Percentiles rank a stretch among this genome's conserved stretches.
Conservation (phyloP, 2,329 filamentous ascomycete species). For the Lasiodiplodia hormozganensis region DNA sequence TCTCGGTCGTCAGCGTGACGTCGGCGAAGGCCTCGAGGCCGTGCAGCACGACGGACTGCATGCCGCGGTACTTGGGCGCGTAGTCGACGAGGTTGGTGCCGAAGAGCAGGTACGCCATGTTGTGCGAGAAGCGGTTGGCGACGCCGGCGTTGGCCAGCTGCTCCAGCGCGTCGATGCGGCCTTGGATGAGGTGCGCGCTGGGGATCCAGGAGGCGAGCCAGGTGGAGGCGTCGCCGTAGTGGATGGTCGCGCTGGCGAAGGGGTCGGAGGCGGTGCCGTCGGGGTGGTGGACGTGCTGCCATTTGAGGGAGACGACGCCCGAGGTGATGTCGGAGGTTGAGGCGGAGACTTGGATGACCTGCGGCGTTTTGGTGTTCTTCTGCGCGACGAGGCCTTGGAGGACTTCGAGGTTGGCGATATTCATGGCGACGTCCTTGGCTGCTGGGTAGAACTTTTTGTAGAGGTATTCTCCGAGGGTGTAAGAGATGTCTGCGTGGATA, state of each 20-base stretch:
- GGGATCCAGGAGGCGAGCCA: neutral
- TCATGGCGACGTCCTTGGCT: constrained; percentile 39
- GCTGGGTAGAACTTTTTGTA: constrained; percentile 28
- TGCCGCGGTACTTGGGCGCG: constrained; percentile 42
- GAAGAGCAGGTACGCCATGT: constrained; percentile 49
- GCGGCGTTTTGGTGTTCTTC: neutral
- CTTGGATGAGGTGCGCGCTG: constrained; percentile 39
- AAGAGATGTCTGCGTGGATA: constrained; percentile 45
- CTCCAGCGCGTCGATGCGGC: constrained; percentile 37
- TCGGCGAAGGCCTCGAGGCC: constrained; percentile 44
- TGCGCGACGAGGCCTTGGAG: neutral
- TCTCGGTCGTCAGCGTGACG: neutral
- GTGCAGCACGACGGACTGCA: constrained; percentile 48
- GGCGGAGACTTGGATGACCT: neutral
- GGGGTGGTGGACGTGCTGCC: constrained; percentile 40
- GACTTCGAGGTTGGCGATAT: constrained; percentile 51
- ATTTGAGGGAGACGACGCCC: constrained; percentile 43
- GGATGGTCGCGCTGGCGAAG: constrained; percentile 37
- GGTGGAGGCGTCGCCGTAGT: neutral
- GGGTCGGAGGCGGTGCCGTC: constrained; percentile 46
- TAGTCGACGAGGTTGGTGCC: constrained; percentile 43
- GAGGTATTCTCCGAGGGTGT: constrained; percentile 42
- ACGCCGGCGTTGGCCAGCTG: constrained; percentile 29
- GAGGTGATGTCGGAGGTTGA: constrained; percentile 33
- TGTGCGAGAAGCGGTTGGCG: constrained; percentile 40